Conservation (phyloP, 176 grass and related monocot species). For the Saccharum spontaneum region DNA sequence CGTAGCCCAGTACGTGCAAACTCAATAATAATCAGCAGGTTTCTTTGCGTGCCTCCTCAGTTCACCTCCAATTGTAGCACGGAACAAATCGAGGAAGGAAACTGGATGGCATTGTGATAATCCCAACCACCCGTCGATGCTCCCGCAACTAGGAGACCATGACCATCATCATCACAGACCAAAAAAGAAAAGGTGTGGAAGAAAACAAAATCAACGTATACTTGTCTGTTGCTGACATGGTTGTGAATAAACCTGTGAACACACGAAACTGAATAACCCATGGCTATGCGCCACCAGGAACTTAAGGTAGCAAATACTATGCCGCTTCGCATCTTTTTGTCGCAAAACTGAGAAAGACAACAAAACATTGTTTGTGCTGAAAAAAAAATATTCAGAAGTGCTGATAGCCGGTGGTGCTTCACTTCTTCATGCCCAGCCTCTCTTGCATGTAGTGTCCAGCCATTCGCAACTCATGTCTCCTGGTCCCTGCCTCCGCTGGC, state of each 20-base stretch:
- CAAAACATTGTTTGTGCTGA: background rate
- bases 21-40: background rate
- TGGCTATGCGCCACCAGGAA: background rate
- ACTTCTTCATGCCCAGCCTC: background rate
- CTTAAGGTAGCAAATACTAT: background rate
- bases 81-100: background rate
- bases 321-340: background rate
- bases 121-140: background rate
- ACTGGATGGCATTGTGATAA: background rate
- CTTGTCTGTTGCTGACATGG: too few species aligned
- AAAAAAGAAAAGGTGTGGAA: background rate
- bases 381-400: background rate
- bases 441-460: background rate
- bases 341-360: background rate
- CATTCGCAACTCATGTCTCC: background rate
- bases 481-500: background rate
- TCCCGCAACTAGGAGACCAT: background rate
- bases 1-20: background rate
- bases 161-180: background rate
- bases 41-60: background rate
- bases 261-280: background rate
- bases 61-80: background rate
- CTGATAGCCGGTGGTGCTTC: background rate
- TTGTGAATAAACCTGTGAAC: too few species aligned
- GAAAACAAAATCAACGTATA: background rate